These are phyloP conservation scores for Lobosporangium transversale DNA, from an alignment of 192 early-diverging fungal species.

Conservation along the genomic window DNA sequence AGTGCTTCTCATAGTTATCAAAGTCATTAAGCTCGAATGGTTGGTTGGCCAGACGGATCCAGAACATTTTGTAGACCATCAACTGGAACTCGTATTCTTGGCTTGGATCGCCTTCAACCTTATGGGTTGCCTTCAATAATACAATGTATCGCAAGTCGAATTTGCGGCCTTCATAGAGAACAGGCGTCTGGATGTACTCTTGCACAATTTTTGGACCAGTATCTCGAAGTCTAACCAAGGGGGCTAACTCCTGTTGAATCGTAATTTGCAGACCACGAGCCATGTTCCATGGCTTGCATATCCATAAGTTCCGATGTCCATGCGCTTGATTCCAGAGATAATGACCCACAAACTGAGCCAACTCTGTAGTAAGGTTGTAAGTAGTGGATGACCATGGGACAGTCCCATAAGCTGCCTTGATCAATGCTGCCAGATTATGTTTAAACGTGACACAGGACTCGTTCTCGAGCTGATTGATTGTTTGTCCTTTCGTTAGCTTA, in stretches of 20 bases:
- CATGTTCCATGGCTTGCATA: slow-evolving; percentile 58
- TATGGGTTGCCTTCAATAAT: slow-evolving; percentile 43
- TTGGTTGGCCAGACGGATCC: slow-evolving; percentile 62
- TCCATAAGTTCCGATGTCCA: slow-evolving; percentile 54
- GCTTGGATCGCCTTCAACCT: slow-evolving; percentile 41
- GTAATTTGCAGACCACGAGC: slow-evolving; percentile 56
- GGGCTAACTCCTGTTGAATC: slow-evolving; percentile 50
- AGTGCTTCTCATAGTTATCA: slow-evolving; percentile 60
- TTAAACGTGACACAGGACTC: slow-evolving; percentile 58
- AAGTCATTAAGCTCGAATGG: slow-evolving; percentile 44
- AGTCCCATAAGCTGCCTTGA: slow-evolving; percentile 53
- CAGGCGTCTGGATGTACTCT: slow-evolving; percentile 55
- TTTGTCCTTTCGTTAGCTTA: slow-evolving; percentile 48
- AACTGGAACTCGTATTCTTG: slow-evolving; percentile 50
- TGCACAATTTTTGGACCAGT: slow-evolving; percentile 58
- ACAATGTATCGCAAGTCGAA: slow-evolving; percentile 62
- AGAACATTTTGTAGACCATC: slow-evolving; percentile 62
- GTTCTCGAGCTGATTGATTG: slow-evolving; percentile 57
- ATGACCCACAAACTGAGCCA: slow-evolving; percentile 56
- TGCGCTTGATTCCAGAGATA: slow-evolving; percentile 55
- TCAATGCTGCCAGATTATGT: slow-evolving; percentile 51
- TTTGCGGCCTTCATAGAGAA: slow-evolving; percentile 61
- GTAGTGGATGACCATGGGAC: slow-evolving; percentile 56
- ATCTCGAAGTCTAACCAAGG: slow-evolving; percentile 55
- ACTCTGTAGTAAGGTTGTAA: slow-evolving; percentile 53